These are phyloP conservation scores for Sisymbrium irio DNA, from an alignment of 345 rosid genomes.

Conservation along the genomic window DNA sequence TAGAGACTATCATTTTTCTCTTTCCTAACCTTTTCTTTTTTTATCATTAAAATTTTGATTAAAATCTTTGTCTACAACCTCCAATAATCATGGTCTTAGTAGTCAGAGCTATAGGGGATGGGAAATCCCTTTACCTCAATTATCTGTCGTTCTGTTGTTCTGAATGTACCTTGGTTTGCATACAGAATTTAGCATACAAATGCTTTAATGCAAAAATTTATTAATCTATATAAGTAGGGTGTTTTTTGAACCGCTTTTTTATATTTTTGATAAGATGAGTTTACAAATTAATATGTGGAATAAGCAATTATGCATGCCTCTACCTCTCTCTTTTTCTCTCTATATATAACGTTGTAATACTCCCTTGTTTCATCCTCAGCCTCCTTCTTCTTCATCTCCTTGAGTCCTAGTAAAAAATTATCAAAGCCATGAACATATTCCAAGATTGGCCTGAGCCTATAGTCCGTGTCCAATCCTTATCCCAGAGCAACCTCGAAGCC, in stretches of 20 bases:
- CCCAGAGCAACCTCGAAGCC: constrained; percentile 43
- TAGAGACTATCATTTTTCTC: too few relatives aligned
- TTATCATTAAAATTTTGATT: too few relatives aligned
- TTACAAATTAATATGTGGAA: too few relatives aligned
- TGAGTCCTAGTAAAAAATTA: background rate
- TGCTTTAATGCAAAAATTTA: background rate
- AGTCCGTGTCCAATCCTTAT: constrained; percentile 85
- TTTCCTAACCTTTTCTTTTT: too few relatives aligned
- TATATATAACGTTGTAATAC: constrained; percentile 13
- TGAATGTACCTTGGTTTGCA: background rate
- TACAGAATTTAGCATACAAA: background rate
- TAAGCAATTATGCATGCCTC: constrained; percentile 11
- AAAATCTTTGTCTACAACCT: too few relatives aligned
- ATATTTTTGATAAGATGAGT: background rate
- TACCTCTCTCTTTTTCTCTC: background rate
- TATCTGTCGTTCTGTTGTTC: too few relatives aligned
- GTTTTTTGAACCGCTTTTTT: background rate
- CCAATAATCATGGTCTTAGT: too few relatives aligned
- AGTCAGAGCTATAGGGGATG: too few relatives aligned
- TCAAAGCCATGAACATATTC: constrained; percentile 39
- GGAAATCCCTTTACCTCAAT: too few relatives aligned
- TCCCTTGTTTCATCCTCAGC: background rate
- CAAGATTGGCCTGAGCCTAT: constrained; percentile 95
- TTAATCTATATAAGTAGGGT: background rate
- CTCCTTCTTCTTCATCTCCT: constrained; percentile 5